Evolutionary conservation across 2,329 filamentous ascomycete species (phyloP).

Genomic region (Rhinocladiella similis): DNA sequence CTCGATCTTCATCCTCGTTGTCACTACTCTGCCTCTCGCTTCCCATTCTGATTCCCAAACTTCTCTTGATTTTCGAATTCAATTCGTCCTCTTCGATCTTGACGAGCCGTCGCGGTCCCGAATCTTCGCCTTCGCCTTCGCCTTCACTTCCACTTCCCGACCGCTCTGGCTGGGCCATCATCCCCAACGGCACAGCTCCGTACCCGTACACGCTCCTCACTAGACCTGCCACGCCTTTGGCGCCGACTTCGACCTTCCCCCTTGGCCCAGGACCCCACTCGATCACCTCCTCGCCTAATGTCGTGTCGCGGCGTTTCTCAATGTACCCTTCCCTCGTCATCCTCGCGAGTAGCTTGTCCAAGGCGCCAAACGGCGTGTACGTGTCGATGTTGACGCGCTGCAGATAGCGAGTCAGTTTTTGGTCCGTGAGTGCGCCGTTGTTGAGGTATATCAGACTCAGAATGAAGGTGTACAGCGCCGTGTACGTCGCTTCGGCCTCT

Average conservation of each 20-base stretch:
- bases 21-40: not conserved
- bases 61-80: conserved; percentile 61
- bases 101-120: conserved; percentile 23
- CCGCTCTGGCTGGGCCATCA: conserved; percentile 7
- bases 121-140: conserved; percentile 27
- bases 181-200: conserved; percentile 17
- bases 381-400: conserved; percentile 72
- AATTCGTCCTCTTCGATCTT: conserved; percentile 48
- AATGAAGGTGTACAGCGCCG: conserved; percentile 76
- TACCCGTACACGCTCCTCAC: conserved; percentile 59
- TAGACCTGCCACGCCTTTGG: conserved; percentile 71
- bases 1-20: not conserved
- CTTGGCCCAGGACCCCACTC: conserved; percentile 84
- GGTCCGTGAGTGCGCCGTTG: conserved; percentile 72
- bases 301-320: conserved; percentile 67
- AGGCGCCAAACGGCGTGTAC: conserved; percentile 73
- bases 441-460: conserved; percentile 73
- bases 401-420: conserved; percentile 75
- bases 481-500: conserved; percentile 74
- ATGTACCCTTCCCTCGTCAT: conserved; percentile 85
- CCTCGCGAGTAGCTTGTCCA: conserved; percentile 70
- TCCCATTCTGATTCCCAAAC: conserved; percentile 54
- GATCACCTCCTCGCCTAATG: conserved; percentile 70
- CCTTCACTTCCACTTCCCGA: conserved; percentile 23
- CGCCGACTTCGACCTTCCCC: conserved; percentile 80